phyloP scores from a whole-genome alignment of 2,329 filamentous ascomycete genomes.

The Fusarium sp. region DNA sequence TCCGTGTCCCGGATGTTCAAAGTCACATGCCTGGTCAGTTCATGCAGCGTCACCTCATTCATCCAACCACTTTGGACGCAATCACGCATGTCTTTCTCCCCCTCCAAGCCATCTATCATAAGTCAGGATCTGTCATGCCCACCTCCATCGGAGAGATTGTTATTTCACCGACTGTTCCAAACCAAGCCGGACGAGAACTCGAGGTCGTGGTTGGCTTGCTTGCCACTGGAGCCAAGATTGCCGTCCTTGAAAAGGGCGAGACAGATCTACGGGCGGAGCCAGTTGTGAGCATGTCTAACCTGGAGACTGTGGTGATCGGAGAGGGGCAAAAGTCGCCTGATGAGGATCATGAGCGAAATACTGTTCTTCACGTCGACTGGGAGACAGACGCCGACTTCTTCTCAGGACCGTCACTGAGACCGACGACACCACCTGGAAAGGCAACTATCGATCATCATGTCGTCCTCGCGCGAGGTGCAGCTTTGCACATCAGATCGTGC shows the following conservation, averaged over 20 bases:
- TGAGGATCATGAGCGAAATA: neutral
- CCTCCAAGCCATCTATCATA: neutral
- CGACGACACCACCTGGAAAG: neutral
- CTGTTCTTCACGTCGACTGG: neutral
- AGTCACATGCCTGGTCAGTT: constrained; percentile 2
- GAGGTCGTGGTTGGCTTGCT: neutral
- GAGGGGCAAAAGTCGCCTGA: neutral
- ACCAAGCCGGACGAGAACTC: neutral
- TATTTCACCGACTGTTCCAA: neutral
- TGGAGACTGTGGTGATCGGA: neutral
- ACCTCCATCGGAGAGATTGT: neutral
- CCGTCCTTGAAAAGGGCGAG: neutral
- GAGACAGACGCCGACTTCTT: neutral
- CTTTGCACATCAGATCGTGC: neutral
- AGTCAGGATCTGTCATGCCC: neutral
- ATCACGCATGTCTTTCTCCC: neutral
- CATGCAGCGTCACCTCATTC: neutral
- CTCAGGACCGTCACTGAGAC: neutral
- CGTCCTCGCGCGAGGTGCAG: neutral
- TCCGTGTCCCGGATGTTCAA: neutral
- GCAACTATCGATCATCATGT: neutral
- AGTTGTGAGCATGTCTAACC: neutral
- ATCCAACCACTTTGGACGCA: neutral
- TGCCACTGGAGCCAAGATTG: neutral
- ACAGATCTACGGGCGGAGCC: neutral